A percentile compares a stretch with the other conserved stretches of the same genome.
phyloP scores from a whole-genome alignment of 2,329 filamentous ascomycete genomes.

The Penicillium thymicola region DNA sequence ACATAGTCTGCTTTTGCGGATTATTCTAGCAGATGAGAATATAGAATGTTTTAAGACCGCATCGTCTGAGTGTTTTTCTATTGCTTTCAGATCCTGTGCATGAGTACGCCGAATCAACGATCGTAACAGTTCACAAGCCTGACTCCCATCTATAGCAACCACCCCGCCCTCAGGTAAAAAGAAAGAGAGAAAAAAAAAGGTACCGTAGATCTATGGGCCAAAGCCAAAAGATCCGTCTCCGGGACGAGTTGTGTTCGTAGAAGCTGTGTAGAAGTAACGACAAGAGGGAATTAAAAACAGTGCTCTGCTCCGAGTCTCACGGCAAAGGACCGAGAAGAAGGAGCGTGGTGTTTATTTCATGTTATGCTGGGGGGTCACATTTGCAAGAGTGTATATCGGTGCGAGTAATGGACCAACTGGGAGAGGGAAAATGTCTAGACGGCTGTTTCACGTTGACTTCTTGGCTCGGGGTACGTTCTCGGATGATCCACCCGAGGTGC shows the following conservation, averaged over 20 bases:
- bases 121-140: constrained; percentile 1
- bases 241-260: constrained; percentile 1
- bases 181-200: neutral
- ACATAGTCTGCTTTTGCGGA: neutral
- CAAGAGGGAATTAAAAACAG: constrained; percentile 2
- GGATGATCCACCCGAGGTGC: constrained; percentile 13
- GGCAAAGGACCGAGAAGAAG: neutral
- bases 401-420: neutral
- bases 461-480: constrained; percentile 24
- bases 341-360: constrained; percentile 6
- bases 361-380: neutral
- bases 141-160: constrained; percentile 19
- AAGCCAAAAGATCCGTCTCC: constrained; percentile 9
- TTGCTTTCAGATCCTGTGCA: constrained; percentile 12
- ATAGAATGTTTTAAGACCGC: neutral
- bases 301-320: constrained; percentile 3
- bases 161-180: constrained; percentile 2
- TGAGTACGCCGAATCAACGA: constrained; percentile 14
- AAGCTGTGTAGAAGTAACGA: constrained; percentile 1
- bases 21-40: neutral
- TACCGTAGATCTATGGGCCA: constrained; percentile 10
- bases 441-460: constrained; percentile 25
- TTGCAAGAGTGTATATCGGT: constrained; percentile 1
- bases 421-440: constrained; percentile 3
- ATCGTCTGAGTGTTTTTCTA: constrained; percentile 10